These are phyloP conservation scores for Phylloporus sp. DNA, from an alignment of 768 basidiomycete species.

Conservation along the genomic window DNA sequence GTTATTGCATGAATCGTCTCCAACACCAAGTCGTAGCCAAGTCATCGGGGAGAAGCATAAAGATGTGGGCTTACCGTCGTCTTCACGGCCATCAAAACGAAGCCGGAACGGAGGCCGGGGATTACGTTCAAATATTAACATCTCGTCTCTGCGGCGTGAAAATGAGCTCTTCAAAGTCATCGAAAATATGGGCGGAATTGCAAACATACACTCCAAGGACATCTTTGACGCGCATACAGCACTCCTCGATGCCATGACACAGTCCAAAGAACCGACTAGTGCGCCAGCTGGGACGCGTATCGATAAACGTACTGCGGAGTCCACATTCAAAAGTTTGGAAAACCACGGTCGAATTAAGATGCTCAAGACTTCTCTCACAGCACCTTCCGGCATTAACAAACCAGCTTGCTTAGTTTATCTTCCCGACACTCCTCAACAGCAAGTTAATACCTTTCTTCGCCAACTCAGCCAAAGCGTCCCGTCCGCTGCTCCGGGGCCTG, in stretches of 20 bases:
- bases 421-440: conserved; percentile 49
- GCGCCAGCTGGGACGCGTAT: conserved; percentile 62
- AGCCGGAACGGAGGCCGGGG: conserved; percentile 12
- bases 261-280: conserved; percentile 66
- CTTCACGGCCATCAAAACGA: conserved; percentile 21
- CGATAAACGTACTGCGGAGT: conserved; percentile 68
- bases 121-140: conserved; percentile 49
- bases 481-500: conserved; percentile 29
- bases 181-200: conserved; percentile 62
- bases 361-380: conserved; percentile 60
- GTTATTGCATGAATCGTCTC: not conserved
- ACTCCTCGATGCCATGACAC: conserved; percentile 53
- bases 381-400: conserved; percentile 55
- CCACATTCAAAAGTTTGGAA: conserved; percentile 60
- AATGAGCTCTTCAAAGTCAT: conserved; percentile 71
- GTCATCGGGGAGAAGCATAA: conserved; percentile 15
- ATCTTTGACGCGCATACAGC: conserved; percentile 64
- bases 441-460: conserved; percentile 55
- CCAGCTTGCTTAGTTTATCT: conserved; percentile 64
- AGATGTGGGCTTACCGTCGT: not conserved
- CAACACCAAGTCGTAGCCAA: not conserved
- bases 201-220: conserved; percentile 63
- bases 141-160: conserved; percentile 76
- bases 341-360: conserved; percentile 64
- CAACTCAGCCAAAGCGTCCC: conserved; percentile 42